A percentile compares a stretch with the other conserved stretches of the same genome.
These are phyloP conservation scores for Colletotrichum godetiae DNA, from an alignment of 2,329 filamentous ascomycete species.

Conservation along the genomic window DNA sequence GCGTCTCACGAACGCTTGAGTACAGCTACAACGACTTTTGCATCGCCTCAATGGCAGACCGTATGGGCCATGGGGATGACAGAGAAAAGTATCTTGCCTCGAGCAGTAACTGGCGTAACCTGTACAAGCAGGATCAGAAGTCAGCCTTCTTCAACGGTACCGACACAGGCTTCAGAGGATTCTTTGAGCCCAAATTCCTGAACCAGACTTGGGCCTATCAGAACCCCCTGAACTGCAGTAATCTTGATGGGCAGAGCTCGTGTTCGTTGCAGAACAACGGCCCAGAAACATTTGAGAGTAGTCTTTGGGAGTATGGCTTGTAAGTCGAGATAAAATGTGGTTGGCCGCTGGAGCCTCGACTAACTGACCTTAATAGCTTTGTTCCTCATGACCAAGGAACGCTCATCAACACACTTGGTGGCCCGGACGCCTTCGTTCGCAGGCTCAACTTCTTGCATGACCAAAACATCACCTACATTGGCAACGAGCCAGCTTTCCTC, in stretches of 20 bases:
- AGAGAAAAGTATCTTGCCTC: constrained; percentile 69
- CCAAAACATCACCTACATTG: constrained; percentile 72
- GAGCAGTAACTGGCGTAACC: constrained; percentile 74
- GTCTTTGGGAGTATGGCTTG: constrained; percentile 80
- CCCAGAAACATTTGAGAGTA: constrained; percentile 78
- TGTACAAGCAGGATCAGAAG: constrained; percentile 70
- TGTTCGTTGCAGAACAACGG: constrained; percentile 72
- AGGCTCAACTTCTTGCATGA: constrained; percentile 75
- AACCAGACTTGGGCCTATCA: constrained; percentile 78
- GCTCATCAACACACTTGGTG: constrained; percentile 71
- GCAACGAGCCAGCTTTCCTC: constrained; percentile 71
- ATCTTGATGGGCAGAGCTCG: constrained; percentile 62
- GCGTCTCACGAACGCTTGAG: constrained; percentile 78
- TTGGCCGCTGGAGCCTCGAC: neutral
- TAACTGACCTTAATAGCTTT: constrained; percentile 47
- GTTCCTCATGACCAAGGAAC: constrained; percentile 65
- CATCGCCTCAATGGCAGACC: constrained; percentile 71
- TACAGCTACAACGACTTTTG: constrained; percentile 84
- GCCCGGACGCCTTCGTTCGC: constrained; percentile 64
- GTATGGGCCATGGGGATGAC: constrained; percentile 65
- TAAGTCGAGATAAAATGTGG: constrained; percentile 45
- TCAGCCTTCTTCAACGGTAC: constrained; percentile 63
- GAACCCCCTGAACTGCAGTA: constrained; percentile 73
- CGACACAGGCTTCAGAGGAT: constrained; percentile 75
- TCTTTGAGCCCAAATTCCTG: constrained; percentile 75